Conservation (phyloP, 2,329 filamentous ascomycete genomes). For the Mycosphaerella sp. region DNA sequence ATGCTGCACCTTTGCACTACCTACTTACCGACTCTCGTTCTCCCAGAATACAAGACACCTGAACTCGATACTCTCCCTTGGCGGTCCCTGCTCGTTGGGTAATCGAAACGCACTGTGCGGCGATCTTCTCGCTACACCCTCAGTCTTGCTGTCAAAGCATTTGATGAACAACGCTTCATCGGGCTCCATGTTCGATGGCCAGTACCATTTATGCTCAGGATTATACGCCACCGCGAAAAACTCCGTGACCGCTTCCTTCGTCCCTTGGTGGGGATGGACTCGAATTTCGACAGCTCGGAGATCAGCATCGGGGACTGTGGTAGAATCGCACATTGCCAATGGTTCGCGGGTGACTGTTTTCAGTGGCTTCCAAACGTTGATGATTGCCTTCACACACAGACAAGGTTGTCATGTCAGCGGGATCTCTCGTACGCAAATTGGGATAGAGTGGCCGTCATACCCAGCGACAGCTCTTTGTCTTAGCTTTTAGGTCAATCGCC, state of each 20-base stretch:
- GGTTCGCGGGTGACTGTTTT: conserved; percentile 14
- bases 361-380: conserved; percentile 21
- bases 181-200: conserved; percentile 13
- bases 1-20: neutral
- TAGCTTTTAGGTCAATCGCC: neutral
- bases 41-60: conserved; percentile 18
- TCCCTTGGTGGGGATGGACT: neutral
- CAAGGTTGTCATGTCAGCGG: neutral
- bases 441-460: neutral
- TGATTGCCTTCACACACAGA: conserved; percentile 11
- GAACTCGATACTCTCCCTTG: conserved; percentile 20
- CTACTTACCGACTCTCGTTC: conserved; percentile 3
- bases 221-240: conserved; percentile 8
- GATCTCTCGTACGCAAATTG: neutral
- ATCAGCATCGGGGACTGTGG: conserved; percentile 9
- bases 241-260: neutral
- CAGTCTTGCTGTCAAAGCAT: conserved; percentile 14
- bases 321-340: conserved; percentile 14
- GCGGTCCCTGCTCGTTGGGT: conserved; percentile 10
- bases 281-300: neutral
- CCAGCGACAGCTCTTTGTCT: conserved; percentile 6
- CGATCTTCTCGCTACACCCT: conserved; percentile 13
- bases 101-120: conserved; percentile 13
- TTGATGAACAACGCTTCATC: conserved; percentile 19
- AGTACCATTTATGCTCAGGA: conserved; percentile 18